Evolutionary conservation across 139 green algal species (phyloP), one percentile per base, ranked within the genome.

Genomic region (Chlorella vulgaris): DNA sequence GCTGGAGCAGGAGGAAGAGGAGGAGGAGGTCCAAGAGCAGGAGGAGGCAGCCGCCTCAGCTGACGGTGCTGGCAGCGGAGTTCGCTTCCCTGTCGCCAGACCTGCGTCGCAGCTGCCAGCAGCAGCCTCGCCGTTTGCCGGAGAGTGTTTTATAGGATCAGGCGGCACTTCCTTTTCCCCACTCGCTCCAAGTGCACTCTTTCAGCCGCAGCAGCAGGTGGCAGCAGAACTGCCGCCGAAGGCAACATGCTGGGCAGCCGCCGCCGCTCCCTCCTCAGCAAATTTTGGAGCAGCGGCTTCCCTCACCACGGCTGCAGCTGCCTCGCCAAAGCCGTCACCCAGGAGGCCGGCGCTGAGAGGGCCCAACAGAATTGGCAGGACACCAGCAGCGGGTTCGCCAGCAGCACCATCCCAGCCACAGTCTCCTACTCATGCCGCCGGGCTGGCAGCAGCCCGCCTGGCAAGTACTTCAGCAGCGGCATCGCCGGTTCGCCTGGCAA

Each of bases 91-190:
- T 21, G 33, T 31, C 2, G 43, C 29, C 19, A 28, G 7, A 50
- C 3, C 47, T 28, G 15, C 51, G 10, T 13, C 2, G 6, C 22
- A 26, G 26, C 68, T 39, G n/a, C 22, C 65, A 50, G 35, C 73
- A 50, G 53, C 29, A 10, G 29, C 53, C 53, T 79, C 73, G 3
- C 73, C 73, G 15, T 69, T 79, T 79, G 73, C 58, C 3, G 73
- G 73, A 2, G 35, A 79, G 53, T 31, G 35, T 0, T 79, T 79
- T 26, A 28, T 76, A n/a, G 73, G 18, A 28, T 28, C 73, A 21
- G 71, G 18, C 0, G 40, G 36, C 18, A 38, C 68, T 38, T 42
- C 39, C 28, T 38, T 75, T 7, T n/a, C n/a, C n/a, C n/a, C n/a
- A n/a, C n/a, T n/a, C n/a, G n/a, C 28, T 38, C 28, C 67, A 60